These are phyloP conservation scores for Hippophae rhamnoides DNA, from an alignment of 306 rosid genomes.

Conservation along the genomic window DNA sequence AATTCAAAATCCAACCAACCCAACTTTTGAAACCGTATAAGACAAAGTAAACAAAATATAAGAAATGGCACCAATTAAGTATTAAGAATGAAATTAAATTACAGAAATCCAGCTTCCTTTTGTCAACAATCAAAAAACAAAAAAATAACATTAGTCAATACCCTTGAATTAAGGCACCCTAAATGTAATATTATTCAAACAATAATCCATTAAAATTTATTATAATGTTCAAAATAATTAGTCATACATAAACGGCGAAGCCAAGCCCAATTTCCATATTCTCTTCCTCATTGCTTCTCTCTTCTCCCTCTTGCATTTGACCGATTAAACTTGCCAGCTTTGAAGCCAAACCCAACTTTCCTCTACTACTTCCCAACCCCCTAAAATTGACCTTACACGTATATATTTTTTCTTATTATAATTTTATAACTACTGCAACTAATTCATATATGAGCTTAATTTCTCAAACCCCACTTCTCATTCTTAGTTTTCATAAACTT, in stretches of 20 bases:
- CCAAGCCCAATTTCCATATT: not conserved
- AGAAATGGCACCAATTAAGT: too few species aligned
- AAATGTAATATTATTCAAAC: too few species aligned
- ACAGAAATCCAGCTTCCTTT: too few species aligned
- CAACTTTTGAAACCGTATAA: too few species aligned
- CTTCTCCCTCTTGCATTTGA: not conserved
- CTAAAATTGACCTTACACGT: slow-evolving; percentile 3
- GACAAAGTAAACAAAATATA: too few species aligned
- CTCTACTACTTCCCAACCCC: not conserved
- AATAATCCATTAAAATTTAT: too few species aligned
- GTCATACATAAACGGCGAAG: slow-evolving; percentile 30
- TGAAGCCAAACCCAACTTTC: slow-evolving; percentile 1
- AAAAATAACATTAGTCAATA: too few species aligned
- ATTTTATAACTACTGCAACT: not conserved
- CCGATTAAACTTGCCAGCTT: slow-evolving; percentile 36
- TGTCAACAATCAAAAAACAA: too few species aligned
- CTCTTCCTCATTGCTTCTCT: not conserved
- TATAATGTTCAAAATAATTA: slow-evolving; percentile 7
- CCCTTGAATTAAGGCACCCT: too few species aligned
- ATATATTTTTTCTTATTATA: not conserved
- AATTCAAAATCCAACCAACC: too few species aligned
- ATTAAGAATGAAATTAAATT: too few species aligned
- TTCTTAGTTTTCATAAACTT: not conserved
- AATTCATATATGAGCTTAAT: too few species aligned
- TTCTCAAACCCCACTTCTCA: not conserved